Evolutionary conservation across 2,329 filamentous ascomycete genomes (phyloP), one percentile per base, ranked within the genome.

Genomic region (Aspergillus sclerotialis): DNA sequence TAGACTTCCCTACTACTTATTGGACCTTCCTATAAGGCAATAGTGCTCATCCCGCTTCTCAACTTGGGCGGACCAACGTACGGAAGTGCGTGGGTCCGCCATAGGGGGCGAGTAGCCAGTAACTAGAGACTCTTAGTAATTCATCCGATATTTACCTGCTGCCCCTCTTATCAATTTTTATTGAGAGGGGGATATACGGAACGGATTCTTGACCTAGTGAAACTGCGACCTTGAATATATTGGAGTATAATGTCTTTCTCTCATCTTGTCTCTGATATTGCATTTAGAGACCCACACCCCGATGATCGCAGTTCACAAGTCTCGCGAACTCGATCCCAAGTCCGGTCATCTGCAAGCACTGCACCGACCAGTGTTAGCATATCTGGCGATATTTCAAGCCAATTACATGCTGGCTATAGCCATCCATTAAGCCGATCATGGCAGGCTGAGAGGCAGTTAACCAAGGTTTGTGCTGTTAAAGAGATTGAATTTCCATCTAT

Each of bases 401-500:
- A 90, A 63, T 73, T 90, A 27, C 85, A 92, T 55, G 82, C 84
- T 34, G 85, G 85, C 38, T 90, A 90, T 63, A 81, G 79, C 51
- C 84, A 92, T 52, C 83, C 85, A 30, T 71, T 92, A 36, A 81
- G 82, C 37, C 74, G 85, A 46, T 75, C 80, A 50, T 92, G 85
- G 85, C 85, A 92, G 61, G 80, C 84, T 21, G 84, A 90, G 67
- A 75, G 83, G 46, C 84, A 90, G 65, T 71, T 92, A 58, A 90
- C 85, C 43, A 90, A 90, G 78, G 84, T 85, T 48, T 37, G 70
- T 52, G 36, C 26, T 30, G 7, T 19, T 23, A n/a, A n/a, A n/a
- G n/a, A n/a, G n/a, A n/a, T 10, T 29, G 17, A 4, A 16, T 13
- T 12, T 9, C 28, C 7, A 32, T 14, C 5, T 17, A 13, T 13